These are phyloP conservation scores for Globisporangium viniferum DNA, from an alignment of 352 stramenopile species.

Conservation along the genomic window DNA sequence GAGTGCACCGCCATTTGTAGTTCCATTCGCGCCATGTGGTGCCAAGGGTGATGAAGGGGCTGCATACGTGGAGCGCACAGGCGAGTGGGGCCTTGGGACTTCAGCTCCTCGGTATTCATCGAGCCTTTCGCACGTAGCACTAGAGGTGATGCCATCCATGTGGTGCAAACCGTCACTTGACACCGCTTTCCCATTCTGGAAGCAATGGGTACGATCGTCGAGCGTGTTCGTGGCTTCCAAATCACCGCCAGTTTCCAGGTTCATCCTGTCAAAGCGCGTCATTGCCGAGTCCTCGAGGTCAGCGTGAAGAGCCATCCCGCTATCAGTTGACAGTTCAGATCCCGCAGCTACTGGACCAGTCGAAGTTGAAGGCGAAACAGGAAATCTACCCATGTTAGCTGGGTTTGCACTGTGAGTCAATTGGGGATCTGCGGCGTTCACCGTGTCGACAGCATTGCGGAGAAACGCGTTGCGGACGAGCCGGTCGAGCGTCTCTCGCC, in stretches of 20 bases:
- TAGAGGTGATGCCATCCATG: neutral
- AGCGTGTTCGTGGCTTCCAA: neutral
- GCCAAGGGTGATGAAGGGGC: neutral
- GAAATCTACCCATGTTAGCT: neutral
- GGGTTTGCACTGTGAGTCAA: neutral
- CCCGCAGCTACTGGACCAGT: neutral
- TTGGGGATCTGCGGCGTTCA: neutral
- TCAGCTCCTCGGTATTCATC: neutral
- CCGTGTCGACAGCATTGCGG: constrained; percentile 16
- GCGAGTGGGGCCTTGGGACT: neutral
- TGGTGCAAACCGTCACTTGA: neutral
- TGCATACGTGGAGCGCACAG: neutral
- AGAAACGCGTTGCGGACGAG: constrained; percentile 50
- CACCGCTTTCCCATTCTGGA: neutral
- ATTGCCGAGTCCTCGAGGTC: neutral
- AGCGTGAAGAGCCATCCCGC: neutral
- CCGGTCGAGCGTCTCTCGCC: constrained; percentile 53
- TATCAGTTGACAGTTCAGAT: neutral
- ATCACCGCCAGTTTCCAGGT: neutral
- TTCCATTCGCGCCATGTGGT: neutral
- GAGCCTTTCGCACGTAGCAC: neutral
- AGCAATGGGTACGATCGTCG: neutral
- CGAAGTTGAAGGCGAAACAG: neutral
- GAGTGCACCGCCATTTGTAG: neutral
- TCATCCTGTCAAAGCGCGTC: neutral